Evolutionary conservation across 2,329 filamentous ascomycete species (phyloP), one percentile per base, ranked within the genome.

Genomic region (Aureobasidium sp.): DNA sequence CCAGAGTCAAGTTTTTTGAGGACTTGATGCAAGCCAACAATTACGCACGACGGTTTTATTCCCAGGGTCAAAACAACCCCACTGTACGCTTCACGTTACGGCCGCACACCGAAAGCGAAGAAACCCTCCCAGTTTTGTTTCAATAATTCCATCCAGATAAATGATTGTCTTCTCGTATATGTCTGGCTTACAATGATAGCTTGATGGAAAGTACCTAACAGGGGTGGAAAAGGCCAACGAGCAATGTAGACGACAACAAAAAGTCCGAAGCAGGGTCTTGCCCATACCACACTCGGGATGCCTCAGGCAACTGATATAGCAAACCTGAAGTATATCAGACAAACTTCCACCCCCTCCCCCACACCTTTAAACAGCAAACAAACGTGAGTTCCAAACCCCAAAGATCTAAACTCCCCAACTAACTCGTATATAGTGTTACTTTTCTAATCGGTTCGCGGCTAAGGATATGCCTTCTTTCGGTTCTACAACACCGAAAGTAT

Each of bases 401-500:
- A 11, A 17, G 15, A 49, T 35, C 46, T 49, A 10, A 35, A 19
- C 33, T 49, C 19, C 13, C 13, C 10, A 27, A 25, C 19, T n/a
- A 46, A 37, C 31, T 37, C 31, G 37, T 9, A 37, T 37, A 50
- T 25, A 50, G 47, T 50, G 47, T 50, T 50, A 1, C 10, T 9
- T 13, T 50, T 31, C 13, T 11, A 7, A 13, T 17, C 46, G 2
- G 2, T 9, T 29, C 9, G 4, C 27, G 4, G 4, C 27, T 29
- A 29, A 29, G 47, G 31, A 37, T 35, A 37, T 37, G 21, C 21
- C n/a, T n/a, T n/a, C n/a, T 23, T 23, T 25, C 47, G 47, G 47
- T 50, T 5, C 47, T 50, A 50, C 25, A 37, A 50, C 47, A 50
- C 47, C 47, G 47, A 50, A 50, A 50, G 47, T 50, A 50, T 50